Percentiles rank a stretch among this genome's conserved stretches.
These are phyloP conservation scores for Phytophthora multivora DNA, from an alignment of 352 stramenopile genomes.

Conservation along the genomic window DNA sequence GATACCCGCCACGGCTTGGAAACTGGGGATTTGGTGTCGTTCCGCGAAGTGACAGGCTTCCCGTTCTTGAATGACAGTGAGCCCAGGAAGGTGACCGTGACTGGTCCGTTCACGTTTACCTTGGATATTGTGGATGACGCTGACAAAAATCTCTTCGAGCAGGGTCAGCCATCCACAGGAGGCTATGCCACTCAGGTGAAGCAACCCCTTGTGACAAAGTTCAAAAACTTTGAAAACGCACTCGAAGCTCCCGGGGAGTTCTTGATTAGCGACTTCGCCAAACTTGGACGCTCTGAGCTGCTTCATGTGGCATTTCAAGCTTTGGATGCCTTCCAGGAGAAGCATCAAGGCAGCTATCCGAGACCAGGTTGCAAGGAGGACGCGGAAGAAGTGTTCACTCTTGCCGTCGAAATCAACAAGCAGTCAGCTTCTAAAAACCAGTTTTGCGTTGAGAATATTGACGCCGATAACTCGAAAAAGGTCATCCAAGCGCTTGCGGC, in stretches of 20 bases:
- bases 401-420: slow-evolving; percentile 78
- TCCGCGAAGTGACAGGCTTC: slow-evolving; percentile 95
- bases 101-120: slow-evolving; percentile 97
- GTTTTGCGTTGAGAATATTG: slow-evolving; percentile 65
- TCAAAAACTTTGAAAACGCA: slow-evolving; percentile 89
- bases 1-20: slow-evolving; percentile 97
- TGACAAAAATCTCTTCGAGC: slow-evolving; percentile 73
- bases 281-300: slow-evolving; percentile 92
- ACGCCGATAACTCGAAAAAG: slow-evolving; percentile 71
- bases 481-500: slow-evolving; percentile 82
- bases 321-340: slow-evolving; percentile 85
- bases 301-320: slow-evolving; percentile 92
- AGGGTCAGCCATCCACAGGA: slow-evolving; percentile 65
- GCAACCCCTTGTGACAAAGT: slow-evolving; percentile 93
- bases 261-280: slow-evolving; percentile 98
- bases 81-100: slow-evolving; percentile 76
- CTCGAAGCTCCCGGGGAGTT: slow-evolving; percentile 93
- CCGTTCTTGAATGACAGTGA: slow-evolving; percentile 83
- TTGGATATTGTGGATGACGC: slow-evolving; percentile 81
- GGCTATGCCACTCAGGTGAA: slow-evolving; percentile 97
- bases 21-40: slow-evolving; percentile 96
- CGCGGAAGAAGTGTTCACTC: slow-evolving; percentile 84
- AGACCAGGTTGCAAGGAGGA: slow-evolving; percentile 87
- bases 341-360: slow-evolving; percentile 80
- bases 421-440: slow-evolving; percentile 72